Evolutionary conservation across 768 basidiomycete species (phyloP).

Genomic region (Tulasnella sp.): DNA sequence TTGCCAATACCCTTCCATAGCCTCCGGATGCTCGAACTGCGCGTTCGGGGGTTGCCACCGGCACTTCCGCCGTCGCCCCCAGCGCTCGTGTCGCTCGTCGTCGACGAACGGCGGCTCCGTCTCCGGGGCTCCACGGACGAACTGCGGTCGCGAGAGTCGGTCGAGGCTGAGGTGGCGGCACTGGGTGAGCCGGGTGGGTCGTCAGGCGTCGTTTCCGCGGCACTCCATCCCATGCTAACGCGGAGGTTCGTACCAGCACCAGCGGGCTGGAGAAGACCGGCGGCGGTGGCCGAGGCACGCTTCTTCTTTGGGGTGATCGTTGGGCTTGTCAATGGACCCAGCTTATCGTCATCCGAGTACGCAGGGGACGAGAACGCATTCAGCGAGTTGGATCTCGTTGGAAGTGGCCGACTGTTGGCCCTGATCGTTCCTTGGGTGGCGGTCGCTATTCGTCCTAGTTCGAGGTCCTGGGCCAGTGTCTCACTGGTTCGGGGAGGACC

Average conservation of each 20-base stretch:
- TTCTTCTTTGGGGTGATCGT: not conserved
- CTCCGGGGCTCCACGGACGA: not conserved
- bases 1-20: not conserved
- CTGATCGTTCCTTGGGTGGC: too few relatives aligned
- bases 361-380: not conserved
- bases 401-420: too few relatives aligned
- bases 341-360: not conserved
- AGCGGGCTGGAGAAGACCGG: not conserved
- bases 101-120: not conserved
- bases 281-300: not conserved
- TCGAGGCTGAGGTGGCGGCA: too few relatives aligned
- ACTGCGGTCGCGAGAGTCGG: too few relatives aligned
- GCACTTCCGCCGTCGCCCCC: not conserved
- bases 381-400: too few relatives aligned
- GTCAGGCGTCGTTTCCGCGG: too few relatives aligned
- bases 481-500: too few relatives aligned
- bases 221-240: too few relatives aligned
- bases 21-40: not conserved
- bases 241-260: not conserved
- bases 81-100: not conserved
- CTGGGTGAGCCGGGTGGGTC: too few relatives aligned
- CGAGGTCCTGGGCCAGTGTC: too few relatives aligned
- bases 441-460: too few relatives aligned
- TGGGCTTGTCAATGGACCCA: not conserved
- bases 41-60: not conserved